Evolutionary conservation across 805 yeast species (phyloP).

Genomic region (Metschnikowia sp.): DNA sequence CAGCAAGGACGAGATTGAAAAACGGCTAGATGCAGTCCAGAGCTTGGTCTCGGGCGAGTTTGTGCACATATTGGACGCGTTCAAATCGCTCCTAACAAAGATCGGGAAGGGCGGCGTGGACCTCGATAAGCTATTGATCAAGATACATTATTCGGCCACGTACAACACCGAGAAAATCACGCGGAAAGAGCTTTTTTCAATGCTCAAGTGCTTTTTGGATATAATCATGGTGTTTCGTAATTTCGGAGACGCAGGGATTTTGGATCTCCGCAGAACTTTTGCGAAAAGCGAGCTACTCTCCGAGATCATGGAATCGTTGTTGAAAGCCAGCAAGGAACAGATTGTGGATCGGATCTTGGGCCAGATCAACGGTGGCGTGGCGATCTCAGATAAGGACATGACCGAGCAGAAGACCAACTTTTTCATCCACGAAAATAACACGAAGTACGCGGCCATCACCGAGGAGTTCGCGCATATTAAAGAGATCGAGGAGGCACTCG

Average conservation of each 20-base stretch:
- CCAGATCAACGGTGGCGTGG: constrained; percentile 52
- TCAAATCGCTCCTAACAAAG: constrained; percentile 24
- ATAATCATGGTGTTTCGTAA: constrained; percentile 24
- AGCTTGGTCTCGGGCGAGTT: constrained; percentile 25
- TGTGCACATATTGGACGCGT: constrained; percentile 33
- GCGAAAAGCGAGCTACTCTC: constrained; percentile 31
- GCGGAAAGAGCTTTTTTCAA: constrained; percentile 56
- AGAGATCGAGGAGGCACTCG: constrained; percentile 44
- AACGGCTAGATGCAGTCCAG: constrained; percentile 57
- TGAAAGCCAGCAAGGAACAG: constrained; percentile 27
- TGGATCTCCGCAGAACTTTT: constrained; percentile 21
- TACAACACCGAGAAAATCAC: constrained; percentile 37
- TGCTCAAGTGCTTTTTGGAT: constrained; percentile 45
- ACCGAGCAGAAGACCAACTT: constrained; percentile 45
- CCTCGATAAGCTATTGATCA: constrained; percentile 53
- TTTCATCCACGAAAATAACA: constrained; percentile 33
- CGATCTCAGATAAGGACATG: constrained; percentile 45
- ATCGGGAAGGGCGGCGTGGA: constrained; percentile 44
- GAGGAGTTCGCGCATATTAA: constrained; percentile 37
- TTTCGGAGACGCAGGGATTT: constrained; percentile 11
- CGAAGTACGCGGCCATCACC: constrained; percentile 38
- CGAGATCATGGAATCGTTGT: constrained; percentile 36
- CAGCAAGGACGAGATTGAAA: constrained; percentile 48
- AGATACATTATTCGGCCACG: constrained; percentile 53
- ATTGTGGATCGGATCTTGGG: constrained; percentile 34